Evolutionary conservation across 306 rosid species (phyloP), one percentile per base, ranked within the genome.

Genomic region (Trifolium repens): DNA sequence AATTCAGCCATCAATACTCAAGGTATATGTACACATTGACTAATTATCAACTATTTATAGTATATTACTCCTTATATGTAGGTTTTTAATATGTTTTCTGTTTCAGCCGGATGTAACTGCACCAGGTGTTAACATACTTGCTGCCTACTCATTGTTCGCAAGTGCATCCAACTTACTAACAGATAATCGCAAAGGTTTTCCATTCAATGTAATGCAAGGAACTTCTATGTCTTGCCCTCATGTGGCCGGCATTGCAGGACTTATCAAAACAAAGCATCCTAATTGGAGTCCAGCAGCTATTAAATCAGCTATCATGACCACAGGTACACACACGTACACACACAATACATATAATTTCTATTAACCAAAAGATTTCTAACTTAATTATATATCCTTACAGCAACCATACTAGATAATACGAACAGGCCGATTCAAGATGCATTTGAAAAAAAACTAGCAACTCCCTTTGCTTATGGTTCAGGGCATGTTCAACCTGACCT

Each of bases 401-500:
- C 89, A 39, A 81, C 40, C 54, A 81, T 83, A 43, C 52, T 1
- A 12, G 96, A 82, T 32, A 65, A 86, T 73, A 59, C 9, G 5
- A 61, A 46, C 14, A 26, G 40, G 67, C 81, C 83, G n/a, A 77
- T 88, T 6, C 16, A 15, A 2, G 89, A 86, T 40, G 69, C 79
- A 1, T 46, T 70, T 34, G 37, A 10, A 1, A 9, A 15, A 0
- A 61, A 2, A 6, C 9, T 53, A 5, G 91, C 92, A 58, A 83
- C 78, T 12, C 82, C 91, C 4, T 85, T 85, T 17, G 82, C 53
- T 9, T 88, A 86, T 16, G 92, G 96, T 1, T 66, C 87, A 1
- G 92, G 92, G 34, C 92, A 90, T 35, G 76, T 90, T 46, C 71
- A 73, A 17, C 92, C 96, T 5, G 75, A 86, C 78, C 71, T 40